Base-by-base conservation (phyloP, 495 filamentous ascomycete species). In the Amphirosellinia nigrospora region DNA sequence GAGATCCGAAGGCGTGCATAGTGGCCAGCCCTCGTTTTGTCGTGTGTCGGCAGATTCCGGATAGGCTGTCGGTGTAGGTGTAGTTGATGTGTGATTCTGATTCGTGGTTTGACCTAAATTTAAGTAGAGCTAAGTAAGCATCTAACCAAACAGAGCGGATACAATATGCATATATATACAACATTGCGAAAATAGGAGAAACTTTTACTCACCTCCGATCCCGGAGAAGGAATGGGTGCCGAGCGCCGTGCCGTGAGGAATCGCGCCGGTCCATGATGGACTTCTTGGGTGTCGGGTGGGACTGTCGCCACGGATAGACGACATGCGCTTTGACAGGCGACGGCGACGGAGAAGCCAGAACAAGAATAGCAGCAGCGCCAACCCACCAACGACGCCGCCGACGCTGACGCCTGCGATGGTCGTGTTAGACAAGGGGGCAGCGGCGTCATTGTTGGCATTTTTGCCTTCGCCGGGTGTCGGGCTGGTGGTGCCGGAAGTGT, bases 321-420 rank as follows among this genome's bases (percentile, higher is more conserved):
- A 66, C 50, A 60, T 68, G 43, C 74, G 74, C 26, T 69, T 62
- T 39, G 70, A 70, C 21, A 73, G 70, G n/a, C 46, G 64, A 19
- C 48, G 68, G 2, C 75, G 75, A 1, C 75, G 72, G 34, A 75
- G 26, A 0, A 71, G 63, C 19, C 74, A 66, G 38, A 53, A 58
- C 2, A 46, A n/a, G 13, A 74, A 15, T 2, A 64, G 8, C 6
- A 72, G 50, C 5, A 73, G 0, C 16, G 71, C 36, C 15, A 70
- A 48, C 4, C 60, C 52, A 0, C 55, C 52, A 2, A 68, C 38
- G n/a, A 70, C 73, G 34, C 70, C 50, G 62, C 73, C 72, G 1
- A 79, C 36, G 70, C 69, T 60, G 23, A 74, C 70, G 0, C 73
- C 74, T 0, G 55, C 63, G 15, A 76, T 52, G 15, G 72, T 56